Percentiles rank a stretch among this genome's conserved stretches.
phyloP scores from a whole-genome alignment of 2,329 filamentous ascomycete species.

The Myriangium duriaei region DNA sequence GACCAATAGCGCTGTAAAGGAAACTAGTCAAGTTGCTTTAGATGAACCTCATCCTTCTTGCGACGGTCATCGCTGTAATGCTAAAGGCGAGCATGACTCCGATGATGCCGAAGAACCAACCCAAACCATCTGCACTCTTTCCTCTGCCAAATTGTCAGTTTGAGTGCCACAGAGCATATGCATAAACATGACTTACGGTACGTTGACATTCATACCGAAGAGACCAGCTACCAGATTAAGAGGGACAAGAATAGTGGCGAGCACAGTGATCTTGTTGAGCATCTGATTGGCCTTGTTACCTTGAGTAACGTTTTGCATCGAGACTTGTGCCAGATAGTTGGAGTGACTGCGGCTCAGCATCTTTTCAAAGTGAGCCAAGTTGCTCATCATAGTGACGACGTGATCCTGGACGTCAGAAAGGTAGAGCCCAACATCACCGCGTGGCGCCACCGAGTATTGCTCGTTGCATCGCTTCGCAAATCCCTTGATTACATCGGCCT shows the following conservation, averaged over 20 bases:
- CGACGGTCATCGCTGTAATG: constrained; percentile 26
- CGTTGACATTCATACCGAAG: constrained; percentile 76
- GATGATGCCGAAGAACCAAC: constrained; percentile 50
- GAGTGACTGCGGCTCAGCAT: constrained; percentile 88
- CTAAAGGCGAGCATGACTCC: constrained; percentile 40
- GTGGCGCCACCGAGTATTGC: constrained; percentile 86
- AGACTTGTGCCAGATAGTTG: constrained; percentile 92
- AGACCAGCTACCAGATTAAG: constrained; percentile 82
- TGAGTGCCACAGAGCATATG: no score
- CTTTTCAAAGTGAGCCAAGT: constrained; percentile 90
- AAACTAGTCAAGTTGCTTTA: no score
- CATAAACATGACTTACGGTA: no score
- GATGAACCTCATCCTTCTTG: constrained; percentile 30
- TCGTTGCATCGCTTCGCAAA: constrained; percentile 99
- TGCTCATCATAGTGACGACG: constrained; percentile 98
- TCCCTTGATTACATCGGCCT: constrained; percentile 94
- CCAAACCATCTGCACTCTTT: constrained; percentile 29
- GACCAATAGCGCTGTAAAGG: no score
- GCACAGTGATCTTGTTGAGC: constrained; percentile 85
- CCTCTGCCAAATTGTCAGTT: no score
- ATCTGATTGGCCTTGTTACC: constrained; percentile 81
- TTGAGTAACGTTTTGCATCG: constrained; percentile 78
- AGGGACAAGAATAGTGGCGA: constrained; percentile 91
- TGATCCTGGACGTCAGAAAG: constrained; percentile 97
- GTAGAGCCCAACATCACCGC: constrained; percentile 93